Base-by-base conservation (phyloP, 495 filamentous ascomycete species). In the Penicillium silybi region DNA sequence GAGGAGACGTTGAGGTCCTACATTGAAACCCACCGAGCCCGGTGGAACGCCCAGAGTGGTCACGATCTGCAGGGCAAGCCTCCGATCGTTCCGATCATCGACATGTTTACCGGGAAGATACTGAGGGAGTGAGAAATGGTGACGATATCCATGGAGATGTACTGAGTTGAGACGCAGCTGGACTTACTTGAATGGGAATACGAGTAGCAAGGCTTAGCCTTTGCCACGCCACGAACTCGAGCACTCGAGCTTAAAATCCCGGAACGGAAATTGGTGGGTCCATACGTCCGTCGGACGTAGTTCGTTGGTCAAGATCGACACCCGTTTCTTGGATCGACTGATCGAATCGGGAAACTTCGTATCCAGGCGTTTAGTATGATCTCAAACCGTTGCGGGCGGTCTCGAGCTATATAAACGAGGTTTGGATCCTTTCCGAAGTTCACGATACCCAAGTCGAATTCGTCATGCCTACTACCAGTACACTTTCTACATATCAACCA, bases 51-150 rank as follows among this genome's bases (percentile, higher is more conserved):
- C 29, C 29, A 32, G 11, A 32, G 29, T 13, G 29, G 11, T 3
- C 10, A 10, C 13, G 29, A 32, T 10, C 2, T 32, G 29, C 29
- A 32, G 29, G 20, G 8, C 4, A 4, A 22, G 18, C 27, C 8
- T 1, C 42, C 49, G 3, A 15, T 9, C 3, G 50, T 53, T 25
- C 50, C 50, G 2, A 53, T 53, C 18, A 22, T 53, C 11, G 50
- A 53, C 17, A 10, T 53, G 18, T 16, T 46, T 16, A 16, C 23
- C 5, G 50, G 50, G 25, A 23, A 15, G 8, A 19, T 32, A 18
- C 19, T 47, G 32, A 19, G 44, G 29, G 17, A 11, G 9, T 47
- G 29, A 38, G n/a, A 29, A 1, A 23, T 23, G 22, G 22, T 6
- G 2, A 6, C 6, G 22, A 23, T 6, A 2, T 3, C 2, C 22